Conservation (phyloP, 768 basidiomycete species). For the Tulasnella sp. region DNA sequence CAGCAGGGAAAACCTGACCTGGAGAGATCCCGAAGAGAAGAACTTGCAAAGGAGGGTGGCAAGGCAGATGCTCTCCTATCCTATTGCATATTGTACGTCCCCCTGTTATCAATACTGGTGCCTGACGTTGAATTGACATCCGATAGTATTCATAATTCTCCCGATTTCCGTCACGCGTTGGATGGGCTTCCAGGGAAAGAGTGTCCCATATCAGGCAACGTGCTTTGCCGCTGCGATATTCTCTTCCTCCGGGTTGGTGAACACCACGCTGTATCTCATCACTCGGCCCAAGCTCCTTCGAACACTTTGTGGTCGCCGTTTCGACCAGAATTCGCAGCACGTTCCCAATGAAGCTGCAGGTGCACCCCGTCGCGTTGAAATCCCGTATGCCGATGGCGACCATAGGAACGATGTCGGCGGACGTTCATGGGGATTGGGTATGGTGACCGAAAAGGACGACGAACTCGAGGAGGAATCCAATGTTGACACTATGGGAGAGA, state of each 20-base stretch:
- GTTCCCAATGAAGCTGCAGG: too few species aligned
- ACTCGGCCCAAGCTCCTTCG: too few species aligned
- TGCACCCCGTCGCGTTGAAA: too few species aligned
- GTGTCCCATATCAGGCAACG: constrained; percentile 18
- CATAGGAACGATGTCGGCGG: too few species aligned
- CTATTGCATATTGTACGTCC: background rate
- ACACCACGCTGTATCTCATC: constrained; percentile 30
- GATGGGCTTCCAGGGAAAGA: constrained; percentile 25
- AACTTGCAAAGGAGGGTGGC: background rate
- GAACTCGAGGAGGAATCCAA: too few species aligned
- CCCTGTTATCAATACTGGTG: background rate
- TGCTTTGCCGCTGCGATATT: constrained; percentile 35
- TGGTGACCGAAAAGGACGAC: too few species aligned
- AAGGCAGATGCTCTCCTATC: background rate
- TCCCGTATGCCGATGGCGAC: too few species aligned
- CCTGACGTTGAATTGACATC: background rate
- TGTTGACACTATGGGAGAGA: too few species aligned
- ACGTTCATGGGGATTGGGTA: too few species aligned
- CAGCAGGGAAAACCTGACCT: constrained; percentile 30
- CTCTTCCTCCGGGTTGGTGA: constrained; percentile 36
- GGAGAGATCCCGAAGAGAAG: background rate
- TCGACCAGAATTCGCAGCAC: too few species aligned
- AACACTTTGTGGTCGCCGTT: too few species aligned
- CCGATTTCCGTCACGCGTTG: constrained; percentile 35
- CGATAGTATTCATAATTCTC: constrained; percentile 21